phyloP scores from a whole-genome alignment of 805 yeast species.

The Pichia phayaonensis region DNA sequence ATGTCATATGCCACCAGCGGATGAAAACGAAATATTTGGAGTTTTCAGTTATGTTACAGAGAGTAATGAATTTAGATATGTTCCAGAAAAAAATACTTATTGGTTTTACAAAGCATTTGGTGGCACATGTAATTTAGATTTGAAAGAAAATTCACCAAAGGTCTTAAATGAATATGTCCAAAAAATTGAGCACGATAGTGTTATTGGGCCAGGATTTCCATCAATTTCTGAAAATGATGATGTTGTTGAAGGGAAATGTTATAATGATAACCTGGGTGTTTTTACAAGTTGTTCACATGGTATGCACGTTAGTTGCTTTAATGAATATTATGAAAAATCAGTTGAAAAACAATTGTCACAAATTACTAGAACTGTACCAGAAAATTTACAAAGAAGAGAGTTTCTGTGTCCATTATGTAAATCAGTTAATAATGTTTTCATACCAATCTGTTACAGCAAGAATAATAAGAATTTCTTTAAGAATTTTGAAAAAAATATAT shows the following conservation, averaged over 20 bases:
- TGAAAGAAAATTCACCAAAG: slow-evolving; percentile 3
- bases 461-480: slow-evolving; percentile 29
- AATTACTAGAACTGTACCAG: slow-evolving; percentile 77
- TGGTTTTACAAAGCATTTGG: slow-evolving; percentile 63
- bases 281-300: slow-evolving; percentile 89
- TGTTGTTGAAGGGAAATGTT: slow-evolving; percentile 14
- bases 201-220: slow-evolving; percentile 71
- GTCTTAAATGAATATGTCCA: slow-evolving; percentile 26
- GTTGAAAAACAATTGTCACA: slow-evolving; percentile 51
- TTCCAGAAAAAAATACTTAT: slow-evolving; percentile 51
- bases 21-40: slow-evolving; percentile 62
- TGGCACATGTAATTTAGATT: slow-evolving; percentile 37
- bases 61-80: slow-evolving; percentile 50
- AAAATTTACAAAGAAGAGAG: slow-evolving; percentile 60
- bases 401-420: slow-evolving; percentile 89
- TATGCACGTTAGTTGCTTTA: slow-evolving; percentile 75
- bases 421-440: slow-evolving; percentile 72
- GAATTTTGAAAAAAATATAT: slow-evolving; percentile 10
- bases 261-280: slow-evolving; percentile 38
- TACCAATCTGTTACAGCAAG: slow-evolving; percentile 61
- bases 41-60: slow-evolving; percentile 55
- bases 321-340: slow-evolving; percentile 52
- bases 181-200: slow-evolving; percentile 30
- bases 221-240: slow-evolving; percentile 13
- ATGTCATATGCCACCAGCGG: slow-evolving; percentile 66